Conservation (phyloP, 2,329 filamentous ascomycete genomes). For the Neoascochyta sp. region DNA sequence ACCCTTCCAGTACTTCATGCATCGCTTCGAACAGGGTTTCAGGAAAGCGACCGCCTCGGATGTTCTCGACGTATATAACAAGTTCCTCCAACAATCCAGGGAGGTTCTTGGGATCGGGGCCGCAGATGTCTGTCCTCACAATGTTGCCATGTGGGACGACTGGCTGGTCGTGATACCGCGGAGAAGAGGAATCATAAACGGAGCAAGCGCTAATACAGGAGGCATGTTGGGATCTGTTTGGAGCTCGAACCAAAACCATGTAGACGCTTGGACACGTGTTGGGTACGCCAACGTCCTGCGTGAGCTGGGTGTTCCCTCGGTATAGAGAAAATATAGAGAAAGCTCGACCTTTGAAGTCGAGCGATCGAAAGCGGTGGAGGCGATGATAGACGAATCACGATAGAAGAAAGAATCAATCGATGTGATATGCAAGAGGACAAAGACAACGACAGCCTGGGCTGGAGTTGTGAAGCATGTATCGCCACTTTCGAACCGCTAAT, state of each 20-base stretch:
- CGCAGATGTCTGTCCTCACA: constrained; percentile 43
- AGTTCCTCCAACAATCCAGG: constrained; percentile 16
- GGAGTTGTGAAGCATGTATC: too few species aligned
- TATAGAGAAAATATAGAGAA: too few species aligned
- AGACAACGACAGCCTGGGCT: too few species aligned
- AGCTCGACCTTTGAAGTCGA: too few species aligned
- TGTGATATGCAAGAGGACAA: too few species aligned
- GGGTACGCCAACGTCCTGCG: constrained; percentile 38
- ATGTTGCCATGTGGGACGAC: constrained; percentile 44
- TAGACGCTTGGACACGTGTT: constrained; percentile 40
- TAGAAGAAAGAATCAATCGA: too few species aligned
- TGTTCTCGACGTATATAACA: constrained; percentile 15
- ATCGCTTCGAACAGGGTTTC: constrained; percentile 25
- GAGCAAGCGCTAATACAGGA: constrained; percentile 44
- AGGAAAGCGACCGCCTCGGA: constrained; percentile 3
- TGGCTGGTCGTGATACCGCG: constrained; percentile 51
- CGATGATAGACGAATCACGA: too few species aligned
- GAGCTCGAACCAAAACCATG: constrained; percentile 31
- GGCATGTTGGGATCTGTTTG: constrained; percentile 50
- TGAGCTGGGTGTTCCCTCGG: constrained; percentile 36
- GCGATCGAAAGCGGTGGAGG: too few species aligned
- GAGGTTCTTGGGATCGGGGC: constrained; percentile 7
- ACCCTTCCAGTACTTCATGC: constrained; percentile 39
- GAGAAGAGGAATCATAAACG: constrained; percentile 32
- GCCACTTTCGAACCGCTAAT: constrained; percentile 51